Conservation (phyloP, 139 green algal genomes). For the Haematococcus lacustris region DNA sequence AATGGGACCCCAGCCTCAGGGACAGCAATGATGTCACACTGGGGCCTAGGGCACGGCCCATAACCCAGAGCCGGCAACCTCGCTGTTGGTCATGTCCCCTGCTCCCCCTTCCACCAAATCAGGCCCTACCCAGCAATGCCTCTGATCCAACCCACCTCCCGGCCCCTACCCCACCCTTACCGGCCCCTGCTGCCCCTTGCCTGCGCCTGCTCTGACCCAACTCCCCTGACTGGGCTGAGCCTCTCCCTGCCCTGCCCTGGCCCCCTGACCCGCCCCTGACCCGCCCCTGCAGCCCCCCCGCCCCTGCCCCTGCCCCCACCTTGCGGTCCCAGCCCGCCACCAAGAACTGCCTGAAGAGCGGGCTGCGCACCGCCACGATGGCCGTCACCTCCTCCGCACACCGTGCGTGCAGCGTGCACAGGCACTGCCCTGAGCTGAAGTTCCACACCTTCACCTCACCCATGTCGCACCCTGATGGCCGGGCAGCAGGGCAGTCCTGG, state of each 20-base stretch:
- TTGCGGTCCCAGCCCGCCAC: conserved; percentile 53
- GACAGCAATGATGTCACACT: too few relatives aligned
- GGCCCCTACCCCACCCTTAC: conserved; percentile 64
- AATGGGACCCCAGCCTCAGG: background rate
- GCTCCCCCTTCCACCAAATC: too few relatives aligned
- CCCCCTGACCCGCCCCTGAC: too few relatives aligned
- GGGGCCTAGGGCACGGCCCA: too few relatives aligned
- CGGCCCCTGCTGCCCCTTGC: too few relatives aligned
- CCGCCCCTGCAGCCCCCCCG: conserved; percentile 60
- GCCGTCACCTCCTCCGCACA: conserved; percentile 38
- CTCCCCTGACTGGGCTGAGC: too few relatives aligned
- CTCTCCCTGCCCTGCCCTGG: too few relatives aligned
- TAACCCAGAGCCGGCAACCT: too few relatives aligned
- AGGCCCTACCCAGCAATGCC: too few relatives aligned
- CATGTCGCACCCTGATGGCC: conserved; percentile 39
- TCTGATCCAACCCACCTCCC: conserved; percentile 23
- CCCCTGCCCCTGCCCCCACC: conserved; percentile 41
- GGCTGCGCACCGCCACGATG: conserved; percentile 15
- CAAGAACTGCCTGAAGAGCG: conserved; percentile 41
- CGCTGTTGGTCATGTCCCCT: too few relatives aligned
- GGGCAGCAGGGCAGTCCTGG: too few relatives aligned
- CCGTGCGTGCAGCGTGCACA: conserved; percentile 20
- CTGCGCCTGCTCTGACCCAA: conserved; percentile 28
- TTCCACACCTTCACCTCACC: conserved; percentile 62
- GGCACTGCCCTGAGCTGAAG: conserved; percentile 49